phyloP scores from a whole-genome alignment of 805 yeast species.

The Priceomyces castillae region DNA sequence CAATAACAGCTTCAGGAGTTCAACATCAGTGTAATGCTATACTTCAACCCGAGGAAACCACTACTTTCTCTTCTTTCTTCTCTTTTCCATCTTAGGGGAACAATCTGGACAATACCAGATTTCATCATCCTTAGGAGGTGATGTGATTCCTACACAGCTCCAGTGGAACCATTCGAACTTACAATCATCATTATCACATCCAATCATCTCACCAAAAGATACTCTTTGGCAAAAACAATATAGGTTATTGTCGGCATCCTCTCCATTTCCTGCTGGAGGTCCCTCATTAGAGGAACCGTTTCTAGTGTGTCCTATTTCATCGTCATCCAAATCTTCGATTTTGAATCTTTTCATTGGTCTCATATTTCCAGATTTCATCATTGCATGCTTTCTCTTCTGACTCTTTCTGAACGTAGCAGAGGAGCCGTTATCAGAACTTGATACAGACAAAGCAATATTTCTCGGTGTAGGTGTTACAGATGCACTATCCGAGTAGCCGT shows the following conservation, averaged over 20 bases:
- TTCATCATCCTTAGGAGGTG: conserved; percentile 81
- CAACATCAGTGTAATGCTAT: no score
- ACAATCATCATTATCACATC: conserved; percentile 90
- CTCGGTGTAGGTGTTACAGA: conserved; percentile 34
- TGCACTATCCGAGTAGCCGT: conserved; percentile 22
- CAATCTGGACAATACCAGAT: conserved; percentile 93
- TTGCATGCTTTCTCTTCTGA: conserved; percentile 26
- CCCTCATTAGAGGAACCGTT: conserved; percentile 16
- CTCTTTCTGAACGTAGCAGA: conserved; percentile 13
- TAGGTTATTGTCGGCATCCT: conserved; percentile 43
- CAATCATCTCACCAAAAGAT: conserved; percentile 96
- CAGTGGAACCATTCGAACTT: conserved; percentile 95
- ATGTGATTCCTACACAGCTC: conserved; percentile 85
- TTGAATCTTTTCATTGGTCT: conserved; percentile 21
- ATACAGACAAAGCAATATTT: conserved; percentile 14
- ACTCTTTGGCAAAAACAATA: conserved; percentile 95
- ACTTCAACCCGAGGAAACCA: no score
- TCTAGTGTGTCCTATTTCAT: conserved; percentile 3
- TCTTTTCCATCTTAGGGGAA: conserved; percentile 45
- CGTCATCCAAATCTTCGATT: conserved; percentile 24
- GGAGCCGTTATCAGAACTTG: conserved; percentile 15
- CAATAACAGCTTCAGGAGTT: no score
- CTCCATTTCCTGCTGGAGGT: conserved; percentile 29
- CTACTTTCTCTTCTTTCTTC: conserved; percentile 40
- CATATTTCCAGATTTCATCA: conserved; percentile 6